Evolutionary conservation across 2,329 filamentous ascomycete genomes (phyloP).

Genomic region (Neurospora crassa): DNA sequence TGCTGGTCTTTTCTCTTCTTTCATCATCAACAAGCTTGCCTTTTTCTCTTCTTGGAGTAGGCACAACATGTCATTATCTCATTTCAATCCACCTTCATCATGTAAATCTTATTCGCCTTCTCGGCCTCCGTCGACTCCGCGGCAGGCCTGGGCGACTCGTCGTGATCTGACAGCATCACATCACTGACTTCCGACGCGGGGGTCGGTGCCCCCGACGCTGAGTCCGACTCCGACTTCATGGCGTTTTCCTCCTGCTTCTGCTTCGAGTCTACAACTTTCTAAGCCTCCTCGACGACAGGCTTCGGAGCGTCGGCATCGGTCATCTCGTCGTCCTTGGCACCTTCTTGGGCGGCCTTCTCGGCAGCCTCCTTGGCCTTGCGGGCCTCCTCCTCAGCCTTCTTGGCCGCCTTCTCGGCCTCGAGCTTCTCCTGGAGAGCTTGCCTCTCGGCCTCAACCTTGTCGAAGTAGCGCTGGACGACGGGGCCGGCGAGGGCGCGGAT

Average conservation of each 20-base stretch:
- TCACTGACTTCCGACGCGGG: constrained; percentile 43
- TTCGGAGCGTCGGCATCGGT: constrained; percentile 48
- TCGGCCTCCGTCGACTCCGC: neutral
- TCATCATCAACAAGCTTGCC: neutral
- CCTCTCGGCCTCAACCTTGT: constrained; percentile 84
- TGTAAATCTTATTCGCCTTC: neutral
- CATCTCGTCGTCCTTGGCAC: constrained; percentile 50
- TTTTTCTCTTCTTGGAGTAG: neutral
- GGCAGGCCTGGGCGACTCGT: constrained; percentile 31
- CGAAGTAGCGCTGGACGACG: constrained; percentile 88
- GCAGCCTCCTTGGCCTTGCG: constrained; percentile 41
- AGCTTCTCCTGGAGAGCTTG: constrained; percentile 65
- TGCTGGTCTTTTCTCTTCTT: neutral
- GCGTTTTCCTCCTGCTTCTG: neutral
- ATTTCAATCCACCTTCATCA: neutral
- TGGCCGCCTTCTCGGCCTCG: constrained; percentile 69
- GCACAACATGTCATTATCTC: neutral
- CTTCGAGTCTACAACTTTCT: neutral
- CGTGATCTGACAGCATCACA: constrained; percentile 47
- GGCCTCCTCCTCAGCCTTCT: constrained; percentile 53
- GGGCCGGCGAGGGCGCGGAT: constrained; percentile 85
- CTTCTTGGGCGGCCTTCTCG: constrained; percentile 33
- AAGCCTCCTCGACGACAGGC: constrained; percentile 39
- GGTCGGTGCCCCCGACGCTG: neutral
- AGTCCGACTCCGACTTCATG: neutral